phyloP scores from a whole-genome alignment of 1,284 basidiomycete genomes.

The Pascua guehoae region DNA sequence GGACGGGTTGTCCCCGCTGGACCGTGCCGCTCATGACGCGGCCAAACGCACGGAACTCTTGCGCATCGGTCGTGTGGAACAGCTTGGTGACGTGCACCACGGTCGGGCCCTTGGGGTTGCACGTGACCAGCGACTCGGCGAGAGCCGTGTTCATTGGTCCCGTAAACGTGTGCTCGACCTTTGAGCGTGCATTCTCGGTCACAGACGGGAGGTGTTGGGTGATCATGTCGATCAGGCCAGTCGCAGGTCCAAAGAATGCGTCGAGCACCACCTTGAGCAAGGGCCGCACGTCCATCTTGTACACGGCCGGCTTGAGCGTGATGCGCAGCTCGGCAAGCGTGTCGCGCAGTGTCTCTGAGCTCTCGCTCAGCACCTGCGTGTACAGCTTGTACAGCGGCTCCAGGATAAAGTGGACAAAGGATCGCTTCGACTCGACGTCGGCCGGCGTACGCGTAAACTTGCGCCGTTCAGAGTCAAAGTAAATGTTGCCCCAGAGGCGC shows the following conservation, averaged over 20 bases:
- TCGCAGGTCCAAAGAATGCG: constrained; percentile 90
- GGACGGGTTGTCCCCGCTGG: constrained; percentile 74
- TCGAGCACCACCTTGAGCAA: constrained; percentile 87
- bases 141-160: constrained; percentile 78
- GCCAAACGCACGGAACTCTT: constrained; percentile 92
- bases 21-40: constrained; percentile 90
- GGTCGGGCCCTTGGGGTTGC: constrained; percentile 78
- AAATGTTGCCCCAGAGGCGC: constrained; percentile 97
- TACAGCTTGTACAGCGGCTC: constrained; percentile 98
- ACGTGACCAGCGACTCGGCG: constrained; percentile 73
- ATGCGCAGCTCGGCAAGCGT: constrained; percentile 82
- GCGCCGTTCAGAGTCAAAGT: constrained; percentile 73
- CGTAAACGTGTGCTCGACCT: constrained; percentile 79
- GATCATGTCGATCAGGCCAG: constrained; percentile 88
- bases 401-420: constrained; percentile 94
- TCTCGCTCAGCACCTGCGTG: constrained; percentile 84
- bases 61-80: constrained; percentile 92
- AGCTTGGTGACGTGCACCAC: constrained; percentile 92
- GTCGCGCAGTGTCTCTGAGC: constrained; percentile 73
- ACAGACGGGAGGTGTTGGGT: constrained; percentile 85
- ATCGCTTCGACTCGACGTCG: constrained; percentile 75
- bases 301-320: constrained; percentile 84
- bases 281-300: constrained; percentile 96
- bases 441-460: constrained; percentile 84
- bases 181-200: constrained; percentile 62